phyloP scores from a whole-genome alignment of 176 grass and related monocot species.

The Eragrostis curvula region DNA sequence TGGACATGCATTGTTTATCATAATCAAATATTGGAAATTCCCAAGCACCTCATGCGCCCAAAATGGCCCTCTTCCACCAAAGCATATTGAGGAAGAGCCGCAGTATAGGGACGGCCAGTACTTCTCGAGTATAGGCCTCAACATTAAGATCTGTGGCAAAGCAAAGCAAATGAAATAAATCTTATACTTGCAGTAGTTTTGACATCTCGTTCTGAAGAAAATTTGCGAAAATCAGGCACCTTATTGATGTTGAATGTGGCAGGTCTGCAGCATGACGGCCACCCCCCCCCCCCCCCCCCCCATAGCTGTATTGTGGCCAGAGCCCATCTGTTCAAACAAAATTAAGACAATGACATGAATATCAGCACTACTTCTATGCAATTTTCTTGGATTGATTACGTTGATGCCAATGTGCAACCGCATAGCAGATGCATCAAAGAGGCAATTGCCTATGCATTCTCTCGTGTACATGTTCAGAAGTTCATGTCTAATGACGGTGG shows the following conservation, averaged over 20 bases:
- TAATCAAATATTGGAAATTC: conserved; percentile 1
- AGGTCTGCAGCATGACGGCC: conserved; percentile 84
- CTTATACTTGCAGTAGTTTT: neutral
- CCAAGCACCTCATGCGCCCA: conserved; percentile 80
- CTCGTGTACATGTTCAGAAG: neutral
- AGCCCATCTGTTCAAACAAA: conserved; percentile 72
- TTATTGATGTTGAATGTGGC: conserved; percentile 74
- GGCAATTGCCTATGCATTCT: neutral
- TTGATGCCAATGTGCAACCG: neutral
- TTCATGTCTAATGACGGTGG: too few species aligned
- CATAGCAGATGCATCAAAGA: neutral
- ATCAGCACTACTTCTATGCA: neutral
- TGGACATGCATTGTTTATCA: neutral
- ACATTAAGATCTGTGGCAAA: conserved; percentile 59
- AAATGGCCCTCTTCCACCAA: conserved; percentile 71
- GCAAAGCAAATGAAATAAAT: conserved; percentile 24
- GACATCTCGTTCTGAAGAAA: neutral
- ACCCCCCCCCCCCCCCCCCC: too few species aligned
- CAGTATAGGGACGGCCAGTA: conserved; percentile 91
- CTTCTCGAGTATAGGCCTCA: conserved; percentile 70
- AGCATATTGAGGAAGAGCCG: conserved; percentile 71
- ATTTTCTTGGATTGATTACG: neutral
- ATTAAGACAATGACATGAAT: neutral
- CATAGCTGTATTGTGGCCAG: conserved; percentile 78
- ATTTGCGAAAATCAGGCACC: conserved; percentile 18